Evolutionary conservation across 176 grass and related monocot species (phyloP).

Genomic region (Oryza brachyantha): DNA sequence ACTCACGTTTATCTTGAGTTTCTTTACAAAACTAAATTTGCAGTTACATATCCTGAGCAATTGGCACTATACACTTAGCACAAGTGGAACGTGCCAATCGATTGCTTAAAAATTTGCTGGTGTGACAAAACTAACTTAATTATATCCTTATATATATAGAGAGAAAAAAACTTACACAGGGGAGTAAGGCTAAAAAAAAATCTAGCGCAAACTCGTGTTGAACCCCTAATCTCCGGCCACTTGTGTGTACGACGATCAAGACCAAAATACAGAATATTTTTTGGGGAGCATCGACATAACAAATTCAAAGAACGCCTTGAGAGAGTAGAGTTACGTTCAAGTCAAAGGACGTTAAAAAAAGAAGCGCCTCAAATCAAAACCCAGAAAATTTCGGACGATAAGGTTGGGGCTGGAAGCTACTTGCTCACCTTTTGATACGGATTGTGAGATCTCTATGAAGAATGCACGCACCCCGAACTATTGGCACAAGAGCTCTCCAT

Average conservation of each 20-base stretch:
- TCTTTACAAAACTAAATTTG: background rate
- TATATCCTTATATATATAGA: background rate
- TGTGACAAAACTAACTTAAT: background rate
- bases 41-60: background rate
- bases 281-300: background rate
- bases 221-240: constrained; percentile 22
- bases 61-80: background rate
- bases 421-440: constrained; percentile 49
- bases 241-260: constrained; percentile 27
- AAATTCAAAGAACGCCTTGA: constrained; percentile 45
- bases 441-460: constrained; percentile 54
- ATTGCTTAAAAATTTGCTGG: background rate
- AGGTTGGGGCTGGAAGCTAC: constrained; percentile 39
- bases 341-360: constrained; percentile 38
- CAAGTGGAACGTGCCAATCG: background rate
- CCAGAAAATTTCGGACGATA: constrained; percentile 29
- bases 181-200: background rate
- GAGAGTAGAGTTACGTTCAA: constrained; percentile 42
- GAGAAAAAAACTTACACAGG: background rate
- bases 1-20: background rate
- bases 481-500: constrained; percentile 21
- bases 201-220: background rate
- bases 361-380: constrained; percentile 16
- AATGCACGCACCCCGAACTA: constrained; percentile 31
- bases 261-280: background rate